These are phyloP conservation scores for Friedmanniomyces endolithicus DNA, from an alignment of 495 filamentous ascomycete genomes.

Conservation along the genomic window DNA sequence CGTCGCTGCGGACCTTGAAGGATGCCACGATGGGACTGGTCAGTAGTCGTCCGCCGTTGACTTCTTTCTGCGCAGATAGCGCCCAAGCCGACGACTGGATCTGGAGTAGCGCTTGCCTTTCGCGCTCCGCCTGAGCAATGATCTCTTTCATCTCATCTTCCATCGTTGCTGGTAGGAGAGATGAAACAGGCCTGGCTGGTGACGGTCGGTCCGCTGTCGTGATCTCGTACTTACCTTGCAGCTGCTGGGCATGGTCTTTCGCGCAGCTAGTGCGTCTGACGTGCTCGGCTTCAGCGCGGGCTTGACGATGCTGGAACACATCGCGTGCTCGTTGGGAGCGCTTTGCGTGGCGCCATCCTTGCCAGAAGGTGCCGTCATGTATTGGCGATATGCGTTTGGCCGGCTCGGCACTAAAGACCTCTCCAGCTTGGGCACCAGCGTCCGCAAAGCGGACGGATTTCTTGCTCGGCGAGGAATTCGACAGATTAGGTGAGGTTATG, in stretches of 20 bases:
- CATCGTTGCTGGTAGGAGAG: slow-evolving; percentile 22
- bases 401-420: background rate
- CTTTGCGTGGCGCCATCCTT: slow-evolving; percentile 65
- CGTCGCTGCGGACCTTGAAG: slow-evolving; percentile 38
- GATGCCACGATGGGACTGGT: slow-evolving; percentile 56
- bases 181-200: slow-evolving; percentile 33
- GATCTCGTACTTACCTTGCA: slow-evolving; percentile 67
- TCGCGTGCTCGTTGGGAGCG: slow-evolving; percentile 50
- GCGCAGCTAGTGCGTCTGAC: slow-evolving; percentile 50
- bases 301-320: slow-evolving; percentile 67
- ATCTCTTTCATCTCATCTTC: slow-evolving; percentile 47
- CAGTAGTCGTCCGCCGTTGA: slow-evolving; percentile 72
- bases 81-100: slow-evolving; percentile 66
- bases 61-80: slow-evolving; percentile 59
- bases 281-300: slow-evolving; percentile 81
- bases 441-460: slow-evolving; percentile 69
- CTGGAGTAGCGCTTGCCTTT: slow-evolving; percentile 65
- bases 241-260: slow-evolving; percentile 40
- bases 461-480: slow-evolving; percentile 32
- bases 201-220: slow-evolving; percentile 37
- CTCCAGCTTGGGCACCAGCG: slow-evolving; percentile 32
- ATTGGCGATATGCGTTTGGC: slow-evolving; percentile 22
- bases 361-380: slow-evolving; percentile 77
- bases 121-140: slow-evolving; percentile 49
- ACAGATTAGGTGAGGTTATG: background rate